Base-by-base conservation (phyloP, 352 stramenopile species). In the Aphanomyces stellatus region DNA sequence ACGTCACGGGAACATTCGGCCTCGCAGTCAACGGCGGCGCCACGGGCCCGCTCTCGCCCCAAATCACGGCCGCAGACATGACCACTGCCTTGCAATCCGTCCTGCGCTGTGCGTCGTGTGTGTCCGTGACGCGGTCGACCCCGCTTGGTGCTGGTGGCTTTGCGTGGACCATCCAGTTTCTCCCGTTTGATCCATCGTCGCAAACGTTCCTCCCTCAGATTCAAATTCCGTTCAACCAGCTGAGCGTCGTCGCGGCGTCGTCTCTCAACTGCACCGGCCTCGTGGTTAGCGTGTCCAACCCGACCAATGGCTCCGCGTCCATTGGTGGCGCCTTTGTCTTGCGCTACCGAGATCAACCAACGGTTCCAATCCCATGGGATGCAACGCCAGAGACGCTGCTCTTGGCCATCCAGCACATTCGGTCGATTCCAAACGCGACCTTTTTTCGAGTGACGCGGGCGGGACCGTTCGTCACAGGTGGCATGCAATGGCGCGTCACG, bases 321-420 rank as follows among this genome's bases (percentile, higher is more conserved):
- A 77, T 87, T n/a, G 64, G 57, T 27, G 82, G 85, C 17, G 71
- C 62, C 4, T 91, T 91, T 53, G 19, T 40, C 6, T 69, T 93
- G 5, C 62, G 35, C 0, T 91, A 90, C 25, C 72, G 70, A 24
- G 74, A 74, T 11, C 72, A 88, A 15, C 70, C 51, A 10, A 90
- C 90, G 1, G 77, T 76, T 1, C 68, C 66, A 24, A 73, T 98
- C 28, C 49, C 76, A 7, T 83, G 83, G 74, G 90, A 97, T 66
- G 74, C 89, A n/a, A 88, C 88, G 3, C 81, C 85, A 15, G 80
- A 90, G 51, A 86, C 95, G n/a, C 74, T 97, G 40, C 78, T 85
- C 34, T 69, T 62, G 22, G 79, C 86, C 10, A 71, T 97, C 4
- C 75, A 88, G 65, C 79, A 85, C 34, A 76, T 96, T 6, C 71